Percentiles rank a stretch among this genome's conserved stretches.
These are phyloP conservation scores for Cryptococcus sp. DNA, from an alignment of 1,284 basidiomycete species.

Conservation along the genomic window DNA sequence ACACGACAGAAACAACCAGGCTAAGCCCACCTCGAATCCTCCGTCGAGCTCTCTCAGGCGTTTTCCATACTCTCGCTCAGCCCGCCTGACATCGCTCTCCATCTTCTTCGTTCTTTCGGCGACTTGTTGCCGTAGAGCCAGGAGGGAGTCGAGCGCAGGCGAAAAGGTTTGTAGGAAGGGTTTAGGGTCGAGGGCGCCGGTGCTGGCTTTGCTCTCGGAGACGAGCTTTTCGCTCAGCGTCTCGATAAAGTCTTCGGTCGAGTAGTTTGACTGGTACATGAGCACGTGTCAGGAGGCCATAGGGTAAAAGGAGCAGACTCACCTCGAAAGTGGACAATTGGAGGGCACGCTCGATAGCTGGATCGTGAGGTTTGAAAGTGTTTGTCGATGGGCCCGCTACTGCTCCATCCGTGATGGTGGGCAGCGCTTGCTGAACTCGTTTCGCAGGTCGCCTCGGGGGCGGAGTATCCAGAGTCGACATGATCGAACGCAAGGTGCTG, in stretches of 20 bases:
- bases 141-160: slow-evolving; percentile 77
- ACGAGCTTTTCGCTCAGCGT: slow-evolving; percentile 81
- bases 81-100: slow-evolving; percentile 82
- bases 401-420: neutral
- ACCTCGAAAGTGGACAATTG: slow-evolving; percentile 65
- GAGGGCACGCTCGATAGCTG: slow-evolving; percentile 59
- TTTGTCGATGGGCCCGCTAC: neutral
- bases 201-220: slow-evolving; percentile 67
- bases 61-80: slow-evolving; percentile 89
- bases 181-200: slow-evolving; percentile 86
- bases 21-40: slow-evolving; percentile 69
- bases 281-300: neutral
- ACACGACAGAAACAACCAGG: neutral
- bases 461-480: neutral
- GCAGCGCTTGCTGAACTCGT: neutral
- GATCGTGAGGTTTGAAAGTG: slow-evolving; percentile 42
- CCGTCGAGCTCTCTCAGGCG: slow-evolving; percentile 86
- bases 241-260: slow-evolving; percentile 83
- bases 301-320: slow-evolving; percentile 5
- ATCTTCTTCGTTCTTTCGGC: slow-evolving; percentile 82
- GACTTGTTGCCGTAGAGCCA: slow-evolving; percentile 78
- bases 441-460: slow-evolving; percentile 12
- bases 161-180: slow-evolving; percentile 92
- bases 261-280: slow-evolving; percentile 68
- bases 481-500: no score